Conservation (phyloP, 192 early-diverging fungal genomes). For the Coemansia sp. region DNA sequence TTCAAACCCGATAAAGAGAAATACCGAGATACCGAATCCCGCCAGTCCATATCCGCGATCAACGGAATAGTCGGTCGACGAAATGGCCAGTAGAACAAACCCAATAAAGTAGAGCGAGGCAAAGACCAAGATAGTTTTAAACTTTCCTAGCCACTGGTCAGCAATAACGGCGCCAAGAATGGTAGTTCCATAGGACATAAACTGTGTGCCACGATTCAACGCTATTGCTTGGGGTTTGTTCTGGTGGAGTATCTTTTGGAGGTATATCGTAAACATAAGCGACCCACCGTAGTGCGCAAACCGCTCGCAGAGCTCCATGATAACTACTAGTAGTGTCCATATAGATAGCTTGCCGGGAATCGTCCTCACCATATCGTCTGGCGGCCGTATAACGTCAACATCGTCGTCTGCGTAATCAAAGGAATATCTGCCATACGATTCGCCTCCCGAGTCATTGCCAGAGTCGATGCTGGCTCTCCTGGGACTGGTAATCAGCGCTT, state of each 20-base stretch:
- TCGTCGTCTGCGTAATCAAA: slow-evolving; percentile 12
- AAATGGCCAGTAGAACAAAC: slow-evolving; percentile 60
- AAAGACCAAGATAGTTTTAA: slow-evolving; percentile 69
- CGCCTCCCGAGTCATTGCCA: background rate
- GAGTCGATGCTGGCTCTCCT: background rate
- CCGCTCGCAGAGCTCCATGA: slow-evolving; percentile 63
- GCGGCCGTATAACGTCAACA: slow-evolving; percentile 14
- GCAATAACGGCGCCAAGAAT: slow-evolving; percentile 66
- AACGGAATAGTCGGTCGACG: slow-evolving; percentile 62
- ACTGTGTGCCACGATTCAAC: slow-evolving; percentile 58
- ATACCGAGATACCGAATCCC: slow-evolving; percentile 65
- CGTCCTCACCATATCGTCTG: slow-evolving; percentile 27
- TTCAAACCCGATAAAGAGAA: slow-evolving; percentile 65
- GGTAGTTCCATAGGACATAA: slow-evolving; percentile 60
- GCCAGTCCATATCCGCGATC: slow-evolving; percentile 55
- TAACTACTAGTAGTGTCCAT: slow-evolving; percentile 55
- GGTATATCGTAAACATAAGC: slow-evolving; percentile 60
- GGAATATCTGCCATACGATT: background rate
- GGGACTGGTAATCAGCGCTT: background rate
- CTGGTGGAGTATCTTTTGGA: slow-evolving; percentile 50
- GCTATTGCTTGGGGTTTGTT: slow-evolving; percentile 54
- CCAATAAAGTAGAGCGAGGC: slow-evolving; percentile 65
- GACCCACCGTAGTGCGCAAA: slow-evolving; percentile 64
- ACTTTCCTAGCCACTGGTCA: slow-evolving; percentile 74
- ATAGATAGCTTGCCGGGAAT: slow-evolving; percentile 60